These are phyloP conservation scores for Craterostigma plantagineum DNA, from an alignment of 257 asterid species.

Conservation along the genomic window DNA sequence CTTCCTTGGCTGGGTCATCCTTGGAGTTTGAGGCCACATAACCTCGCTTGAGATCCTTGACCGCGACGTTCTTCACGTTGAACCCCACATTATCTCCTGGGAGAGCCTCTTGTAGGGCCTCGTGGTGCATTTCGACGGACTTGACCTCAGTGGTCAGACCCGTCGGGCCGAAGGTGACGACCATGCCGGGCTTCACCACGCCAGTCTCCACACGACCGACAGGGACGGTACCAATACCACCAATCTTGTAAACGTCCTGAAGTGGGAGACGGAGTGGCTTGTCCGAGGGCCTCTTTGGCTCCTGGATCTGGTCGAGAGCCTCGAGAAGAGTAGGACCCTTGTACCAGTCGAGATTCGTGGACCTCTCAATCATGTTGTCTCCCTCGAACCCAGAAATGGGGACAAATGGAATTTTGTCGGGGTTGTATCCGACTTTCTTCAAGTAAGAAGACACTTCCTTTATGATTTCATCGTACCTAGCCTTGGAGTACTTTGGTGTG, in stretches of 20 bases:
- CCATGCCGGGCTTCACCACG: too few species aligned
- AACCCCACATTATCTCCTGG: background rate
- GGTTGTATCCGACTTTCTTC: slow-evolving; percentile 1
- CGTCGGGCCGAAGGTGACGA: too few species aligned
- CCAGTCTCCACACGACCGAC: too few species aligned
- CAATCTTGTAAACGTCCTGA: too few species aligned
- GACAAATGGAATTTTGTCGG: background rate
- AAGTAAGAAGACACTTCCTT: background rate
- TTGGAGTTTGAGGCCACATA: too few species aligned
- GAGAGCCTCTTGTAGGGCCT: background rate
- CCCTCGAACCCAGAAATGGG: too few species aligned
- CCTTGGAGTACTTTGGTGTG: slow-evolving; percentile 49
- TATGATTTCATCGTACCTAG: slow-evolving; percentile 35
- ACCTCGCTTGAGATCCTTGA: slow-evolving; percentile 1
- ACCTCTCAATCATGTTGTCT: too few species aligned
- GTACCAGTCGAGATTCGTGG: background rate
- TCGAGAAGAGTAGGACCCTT: background rate
- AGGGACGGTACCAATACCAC: too few species aligned
- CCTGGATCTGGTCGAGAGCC: background rate
- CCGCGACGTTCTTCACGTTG: background rate
- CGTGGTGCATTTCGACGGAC: background rate
- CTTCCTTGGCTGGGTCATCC: too few species aligned
- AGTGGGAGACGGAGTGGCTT: too few species aligned
- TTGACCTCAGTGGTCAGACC: too few species aligned
- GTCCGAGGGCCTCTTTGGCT: background rate